Evolutionary conservation across 1,284 basidiomycete species (phyloP).

Genomic region (Blastosporella zonata): DNA sequence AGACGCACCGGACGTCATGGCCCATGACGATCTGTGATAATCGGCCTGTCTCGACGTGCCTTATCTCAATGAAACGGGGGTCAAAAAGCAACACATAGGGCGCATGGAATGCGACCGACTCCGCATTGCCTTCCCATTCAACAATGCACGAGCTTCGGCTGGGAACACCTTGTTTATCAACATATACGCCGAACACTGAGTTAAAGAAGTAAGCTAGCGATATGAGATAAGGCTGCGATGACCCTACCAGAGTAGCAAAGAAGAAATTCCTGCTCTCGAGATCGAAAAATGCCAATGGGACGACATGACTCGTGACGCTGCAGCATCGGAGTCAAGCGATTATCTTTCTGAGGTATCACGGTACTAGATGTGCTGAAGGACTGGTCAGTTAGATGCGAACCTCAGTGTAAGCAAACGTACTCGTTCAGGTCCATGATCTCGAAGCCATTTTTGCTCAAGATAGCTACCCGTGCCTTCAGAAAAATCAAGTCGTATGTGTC

Average conservation of each 20-base stretch:
- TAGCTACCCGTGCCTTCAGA: constrained; percentile 86
- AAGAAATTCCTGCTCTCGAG: constrained; percentile 85
- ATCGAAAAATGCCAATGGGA: constrained; percentile 91
- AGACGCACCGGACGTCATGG: constrained; percentile 82
- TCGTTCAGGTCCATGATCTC: constrained; percentile 94
- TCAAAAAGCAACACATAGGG: constrained; percentile 92
- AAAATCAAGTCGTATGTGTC: constrained; percentile 90
- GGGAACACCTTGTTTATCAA: constrained; percentile 85
- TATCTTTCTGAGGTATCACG: constrained; percentile 82
- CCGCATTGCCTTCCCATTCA: constrained; percentile 94
- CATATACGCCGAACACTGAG: constrained; percentile 89
- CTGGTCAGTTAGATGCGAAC: constrained; percentile 10
- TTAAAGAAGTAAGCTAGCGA: constrained; percentile 55
- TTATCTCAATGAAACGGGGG: constrained; percentile 88
- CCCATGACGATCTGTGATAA: constrained; percentile 90
- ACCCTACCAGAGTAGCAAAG: constrained; percentile 85
- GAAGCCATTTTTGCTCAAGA: constrained; percentile 92
- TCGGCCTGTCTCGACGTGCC: constrained; percentile 84
- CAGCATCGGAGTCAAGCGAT: constrained; percentile 66
- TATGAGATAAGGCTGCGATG: constrained; percentile 52
- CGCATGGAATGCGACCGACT: constrained; percentile 83
- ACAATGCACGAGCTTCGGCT: constrained; percentile 73
- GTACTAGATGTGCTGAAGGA: constrained; percentile 76
- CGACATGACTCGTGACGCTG: constrained; percentile 81
- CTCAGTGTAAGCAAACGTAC: constrained; percentile 43